phyloP scores from a whole-genome alignment of 768 basidiomycete genomes.

The Tulasnella sp. region DNA sequence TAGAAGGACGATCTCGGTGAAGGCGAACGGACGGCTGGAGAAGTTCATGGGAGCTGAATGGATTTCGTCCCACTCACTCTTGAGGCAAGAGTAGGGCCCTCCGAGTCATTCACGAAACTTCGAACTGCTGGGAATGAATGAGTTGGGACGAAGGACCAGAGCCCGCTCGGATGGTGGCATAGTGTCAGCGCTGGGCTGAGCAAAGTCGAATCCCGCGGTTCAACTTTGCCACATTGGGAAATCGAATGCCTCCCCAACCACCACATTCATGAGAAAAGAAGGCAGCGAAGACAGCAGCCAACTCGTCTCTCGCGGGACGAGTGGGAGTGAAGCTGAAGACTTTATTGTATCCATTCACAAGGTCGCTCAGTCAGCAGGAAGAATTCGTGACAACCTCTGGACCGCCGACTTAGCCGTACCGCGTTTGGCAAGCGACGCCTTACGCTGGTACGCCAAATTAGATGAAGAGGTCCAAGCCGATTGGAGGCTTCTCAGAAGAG shows the following conservation, averaged over 20 bases:
- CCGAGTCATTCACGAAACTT: neutral
- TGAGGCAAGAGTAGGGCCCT: neutral
- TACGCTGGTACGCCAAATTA: neutral
- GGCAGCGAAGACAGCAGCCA: neutral
- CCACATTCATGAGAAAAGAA: neutral
- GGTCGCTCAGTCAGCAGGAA: neutral
- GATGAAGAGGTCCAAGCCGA: neutral
- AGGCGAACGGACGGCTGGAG: too few species aligned
- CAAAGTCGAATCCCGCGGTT: too few species aligned
- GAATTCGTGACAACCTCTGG: neutral
- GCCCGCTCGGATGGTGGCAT: too few species aligned
- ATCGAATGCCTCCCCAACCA: too few species aligned
- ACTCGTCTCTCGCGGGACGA: neutral
- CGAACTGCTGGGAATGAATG: too few species aligned
- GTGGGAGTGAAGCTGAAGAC: neutral
- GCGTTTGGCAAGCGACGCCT: neutral
- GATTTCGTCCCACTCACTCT: too few species aligned
- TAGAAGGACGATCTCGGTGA: too few species aligned
- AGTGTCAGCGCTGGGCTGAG: too few species aligned
- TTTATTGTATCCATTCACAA: neutral
- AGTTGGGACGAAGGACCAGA: too few species aligned
- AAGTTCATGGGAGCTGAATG: too few species aligned
- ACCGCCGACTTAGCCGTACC: neutral
- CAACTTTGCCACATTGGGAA: too few species aligned
- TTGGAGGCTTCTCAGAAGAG: neutral